Evolutionary conservation across 31 red algal species (phyloP).

Genomic region (Asparagopsis taxiformis): DNA sequence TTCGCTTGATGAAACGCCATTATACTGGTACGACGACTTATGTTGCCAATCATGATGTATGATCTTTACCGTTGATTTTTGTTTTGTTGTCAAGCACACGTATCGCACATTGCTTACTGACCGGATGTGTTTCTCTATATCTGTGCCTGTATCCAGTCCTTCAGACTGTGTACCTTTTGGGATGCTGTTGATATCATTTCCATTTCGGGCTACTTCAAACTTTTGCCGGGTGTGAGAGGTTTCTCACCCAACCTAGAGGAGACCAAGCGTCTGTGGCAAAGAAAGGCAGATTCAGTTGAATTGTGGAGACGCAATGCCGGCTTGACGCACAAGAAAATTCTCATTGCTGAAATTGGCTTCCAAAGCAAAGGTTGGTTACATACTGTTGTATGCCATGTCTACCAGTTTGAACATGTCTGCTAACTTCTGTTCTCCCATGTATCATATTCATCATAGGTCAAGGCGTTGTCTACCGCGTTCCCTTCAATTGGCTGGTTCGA

Average conservation of each 20-base stretch:
- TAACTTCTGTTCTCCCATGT: too few relatives aligned
- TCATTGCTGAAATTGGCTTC: slow-evolving; percentile 43
- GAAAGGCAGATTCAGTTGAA: slow-evolving; percentile 12
- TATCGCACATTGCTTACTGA: too few relatives aligned
- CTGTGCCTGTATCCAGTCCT: slow-evolving; percentile 16
- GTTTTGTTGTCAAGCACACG: not conserved
- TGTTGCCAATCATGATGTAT: slow-evolving; percentile 42
- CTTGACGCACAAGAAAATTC: slow-evolving; percentile 21
- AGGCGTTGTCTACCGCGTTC: slow-evolving; percentile 43
- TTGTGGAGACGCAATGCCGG: slow-evolving; percentile 5
- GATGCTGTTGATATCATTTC: slow-evolving; percentile 37
- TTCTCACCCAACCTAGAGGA: slow-evolving; percentile 20
- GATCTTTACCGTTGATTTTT: not conserved
- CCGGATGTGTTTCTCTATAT: not conserved
- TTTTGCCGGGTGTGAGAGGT: slow-evolving; percentile 19
- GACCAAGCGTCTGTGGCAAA: slow-evolving; percentile 26
- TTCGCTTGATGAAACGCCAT: slow-evolving; percentile 6
- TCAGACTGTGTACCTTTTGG: slow-evolving; percentile 14
- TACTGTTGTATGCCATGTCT: not conserved
- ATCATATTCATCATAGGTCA: slow-evolving; percentile 11
- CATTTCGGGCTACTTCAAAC: slow-evolving; percentile 41
- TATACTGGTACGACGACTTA: slow-evolving; percentile 38
- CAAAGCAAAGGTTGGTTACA: slow-evolving; percentile 48
- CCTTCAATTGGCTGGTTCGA: slow-evolving; percentile 28
- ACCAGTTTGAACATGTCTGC: not conserved